Evolutionary conservation across 345 rosid species (phyloP).

Genomic region (Microcos paniculata): DNA sequence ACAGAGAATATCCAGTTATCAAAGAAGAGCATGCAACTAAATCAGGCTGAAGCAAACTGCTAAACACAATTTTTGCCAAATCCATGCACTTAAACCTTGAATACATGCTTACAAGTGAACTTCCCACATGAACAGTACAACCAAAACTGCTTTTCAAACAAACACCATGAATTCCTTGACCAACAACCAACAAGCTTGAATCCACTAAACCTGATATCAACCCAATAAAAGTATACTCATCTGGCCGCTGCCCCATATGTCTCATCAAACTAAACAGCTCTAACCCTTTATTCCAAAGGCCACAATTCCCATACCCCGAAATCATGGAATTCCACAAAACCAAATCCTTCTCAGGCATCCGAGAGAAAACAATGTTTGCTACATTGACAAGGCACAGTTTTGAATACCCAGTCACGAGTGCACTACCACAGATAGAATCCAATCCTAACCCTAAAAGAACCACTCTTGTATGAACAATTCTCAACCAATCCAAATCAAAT

Average conservation of each 20-base stretch:
- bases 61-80: constrained; percentile 56
- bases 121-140: constrained; percentile 53
- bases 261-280: constrained; percentile 54
- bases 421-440: constrained; percentile 60
- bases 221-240: constrained; percentile 72
- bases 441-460: constrained; percentile 54
- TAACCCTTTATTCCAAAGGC: constrained; percentile 52
- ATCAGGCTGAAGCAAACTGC: constrained; percentile 52
- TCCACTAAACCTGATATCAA: constrained; percentile 52
- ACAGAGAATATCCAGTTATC: constrained; percentile 64
- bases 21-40: constrained; percentile 77
- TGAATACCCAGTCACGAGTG: constrained; percentile 68
- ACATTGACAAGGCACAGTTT: constrained; percentile 47
- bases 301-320: constrained; percentile 57
- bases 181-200: constrained; percentile 38
- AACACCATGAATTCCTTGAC: constrained; percentile 67
- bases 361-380: constrained; percentile 54
- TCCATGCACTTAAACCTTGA: constrained; percentile 56
- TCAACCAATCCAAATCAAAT: constrained; percentile 41
- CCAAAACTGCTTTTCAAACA: constrained; percentile 64
- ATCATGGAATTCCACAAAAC: constrained; percentile 83
- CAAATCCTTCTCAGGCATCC: constrained; percentile 60
- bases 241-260: constrained; percentile 42
- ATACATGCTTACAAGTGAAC: constrained; percentile 71
- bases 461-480: constrained; percentile 53